phyloP scores from a whole-genome alignment of 2,329 filamentous ascomycete species.

The Alternaria postmessia region DNA sequence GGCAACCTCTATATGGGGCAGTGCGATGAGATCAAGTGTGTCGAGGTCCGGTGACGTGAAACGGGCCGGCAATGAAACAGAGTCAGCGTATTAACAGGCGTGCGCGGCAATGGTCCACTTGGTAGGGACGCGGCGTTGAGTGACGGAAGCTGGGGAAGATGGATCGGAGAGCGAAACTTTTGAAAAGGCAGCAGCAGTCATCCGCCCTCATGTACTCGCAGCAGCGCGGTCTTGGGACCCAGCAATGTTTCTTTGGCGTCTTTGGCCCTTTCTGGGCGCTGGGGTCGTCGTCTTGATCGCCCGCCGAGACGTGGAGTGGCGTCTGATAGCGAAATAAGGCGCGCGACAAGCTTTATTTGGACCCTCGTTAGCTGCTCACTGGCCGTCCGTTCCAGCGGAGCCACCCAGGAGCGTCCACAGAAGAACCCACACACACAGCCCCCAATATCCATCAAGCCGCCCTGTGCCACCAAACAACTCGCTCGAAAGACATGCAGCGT shows the following conservation, averaged over 20 bases:
- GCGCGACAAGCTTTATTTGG: slow-evolving; percentile 50
- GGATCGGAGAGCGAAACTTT: slow-evolving; percentile 23
- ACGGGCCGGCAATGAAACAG: slow-evolving; percentile 32
- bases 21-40: slow-evolving; percentile 6
- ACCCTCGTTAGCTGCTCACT: slow-evolving; percentile 39
- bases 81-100: slow-evolving; percentile 18
- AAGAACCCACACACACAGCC: not conserved
- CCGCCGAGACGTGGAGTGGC: slow-evolving; percentile 48
- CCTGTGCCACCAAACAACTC: not conserved
- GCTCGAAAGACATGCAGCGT: not conserved
- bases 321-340: slow-evolving; percentile 48
- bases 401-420: slow-evolving; percentile 1
- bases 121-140: not conserved
- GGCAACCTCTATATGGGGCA: slow-evolving; percentile 12
- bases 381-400: slow-evolving; percentile 25
- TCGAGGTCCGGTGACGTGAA: slow-evolving; percentile 26
- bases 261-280: slow-evolving; percentile 42
- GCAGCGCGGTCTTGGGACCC: slow-evolving; percentile 27
- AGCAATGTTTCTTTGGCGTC: slow-evolving; percentile 26
- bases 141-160: slow-evolving; percentile 5
- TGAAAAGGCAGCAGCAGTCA: slow-evolving; percentile 28
- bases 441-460: slow-evolving; percentile 2
- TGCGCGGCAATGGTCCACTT: slow-evolving; percentile 16
- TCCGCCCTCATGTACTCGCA: slow-evolving; percentile 31
- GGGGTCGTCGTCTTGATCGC: slow-evolving; percentile 43